Evolutionary conservation across 1,284 basidiomycete species (phyloP).

Genomic region (Exobasidium cylindrosporum): DNA sequence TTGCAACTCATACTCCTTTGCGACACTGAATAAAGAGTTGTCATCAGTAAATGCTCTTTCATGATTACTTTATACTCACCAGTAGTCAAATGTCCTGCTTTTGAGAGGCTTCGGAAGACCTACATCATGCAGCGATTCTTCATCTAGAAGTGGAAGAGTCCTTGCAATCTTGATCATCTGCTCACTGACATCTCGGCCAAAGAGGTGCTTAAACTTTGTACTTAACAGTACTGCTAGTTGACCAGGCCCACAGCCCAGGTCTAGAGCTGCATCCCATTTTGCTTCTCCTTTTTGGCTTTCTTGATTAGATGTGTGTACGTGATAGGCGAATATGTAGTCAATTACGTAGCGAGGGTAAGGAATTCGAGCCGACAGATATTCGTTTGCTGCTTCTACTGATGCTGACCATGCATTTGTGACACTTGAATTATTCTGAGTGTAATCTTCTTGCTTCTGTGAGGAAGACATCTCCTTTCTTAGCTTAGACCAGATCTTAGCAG

Average conservation of each 20-base stretch:
- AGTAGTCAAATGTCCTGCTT: neutral
- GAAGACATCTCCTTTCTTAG: too few species aligned
- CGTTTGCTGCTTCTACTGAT: neutral
- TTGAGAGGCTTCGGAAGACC: neutral
- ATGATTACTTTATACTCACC: neutral
- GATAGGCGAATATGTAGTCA: neutral
- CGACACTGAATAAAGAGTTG: neutral
- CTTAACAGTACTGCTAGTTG: neutral
- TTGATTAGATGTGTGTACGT: neutral
- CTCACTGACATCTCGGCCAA: neutral
- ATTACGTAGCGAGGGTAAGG: neutral
- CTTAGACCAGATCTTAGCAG: too few species aligned
- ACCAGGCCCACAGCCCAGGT: constrained; percentile 5
- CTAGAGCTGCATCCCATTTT: constrained; percentile 1
- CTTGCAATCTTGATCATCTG: neutral
- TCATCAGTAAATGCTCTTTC: neutral
- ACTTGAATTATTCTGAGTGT: too few species aligned
- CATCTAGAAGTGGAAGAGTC: neutral
- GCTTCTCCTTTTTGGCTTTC: neutral
- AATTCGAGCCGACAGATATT: neutral
- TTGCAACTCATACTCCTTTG: neutral
- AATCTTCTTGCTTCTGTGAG: too few species aligned
- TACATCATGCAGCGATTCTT: neutral
- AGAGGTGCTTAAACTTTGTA: neutral
- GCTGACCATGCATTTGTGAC: too few species aligned